phyloP scores from a whole-genome alignment of 805 yeast genomes.

The Yarrowia osloensis region DNA sequence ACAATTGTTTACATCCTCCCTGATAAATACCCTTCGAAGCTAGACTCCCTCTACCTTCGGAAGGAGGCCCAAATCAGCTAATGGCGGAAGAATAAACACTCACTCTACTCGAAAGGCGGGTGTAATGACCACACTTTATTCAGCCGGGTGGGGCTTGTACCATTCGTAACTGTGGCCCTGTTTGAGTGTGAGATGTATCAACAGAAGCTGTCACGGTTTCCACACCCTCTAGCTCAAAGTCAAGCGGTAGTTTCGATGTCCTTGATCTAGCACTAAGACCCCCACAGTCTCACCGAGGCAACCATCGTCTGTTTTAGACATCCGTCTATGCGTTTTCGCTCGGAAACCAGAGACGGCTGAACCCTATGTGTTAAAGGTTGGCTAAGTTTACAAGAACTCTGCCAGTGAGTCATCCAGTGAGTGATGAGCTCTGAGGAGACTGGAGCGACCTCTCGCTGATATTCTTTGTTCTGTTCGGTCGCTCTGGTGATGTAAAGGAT shows the following conservation, averaged over 20 bases:
- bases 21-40: not conserved
- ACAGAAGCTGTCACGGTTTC: too few species aligned
- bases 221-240: too few species aligned
- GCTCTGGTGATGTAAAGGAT: too few species aligned
- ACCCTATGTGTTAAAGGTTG: not conserved
- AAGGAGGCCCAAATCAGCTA: not conserved
- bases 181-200: too few species aligned
- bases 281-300: not conserved
- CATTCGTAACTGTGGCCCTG: not conserved
- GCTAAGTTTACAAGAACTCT: not conserved
- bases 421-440: not conserved
- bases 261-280: not conserved
- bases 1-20: too few species aligned
- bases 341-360: not conserved
- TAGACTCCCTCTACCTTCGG: not conserved
- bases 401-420: not conserved
- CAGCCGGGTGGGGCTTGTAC: conserved; percentile 19
- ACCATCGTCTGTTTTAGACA: not conserved
- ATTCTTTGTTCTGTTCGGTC: too few species aligned
- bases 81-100: not conserved
- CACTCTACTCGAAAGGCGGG: not conserved
- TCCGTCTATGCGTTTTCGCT: not conserved
- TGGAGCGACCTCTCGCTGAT: too few species aligned
- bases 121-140: not conserved
- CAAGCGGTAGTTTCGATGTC: too few species aligned